Evolutionary conservation across 768 basidiomycete species (phyloP).

Genomic region (Scleroderma citrinum): DNA sequence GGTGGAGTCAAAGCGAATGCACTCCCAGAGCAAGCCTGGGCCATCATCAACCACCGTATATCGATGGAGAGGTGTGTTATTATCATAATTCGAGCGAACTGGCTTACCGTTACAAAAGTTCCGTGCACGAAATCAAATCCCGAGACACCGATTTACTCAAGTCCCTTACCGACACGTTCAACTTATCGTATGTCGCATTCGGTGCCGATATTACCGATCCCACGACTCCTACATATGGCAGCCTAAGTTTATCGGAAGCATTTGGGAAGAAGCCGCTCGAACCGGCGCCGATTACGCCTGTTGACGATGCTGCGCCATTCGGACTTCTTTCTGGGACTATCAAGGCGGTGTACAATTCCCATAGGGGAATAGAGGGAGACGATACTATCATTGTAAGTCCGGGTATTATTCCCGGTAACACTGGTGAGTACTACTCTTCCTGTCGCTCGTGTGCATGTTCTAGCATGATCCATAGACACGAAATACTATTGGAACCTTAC

Average conservation of each 20-base stretch:
- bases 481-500: conserved; percentile 42
- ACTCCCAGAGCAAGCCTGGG: conserved; percentile 67
- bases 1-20: conserved; percentile 74
- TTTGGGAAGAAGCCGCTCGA: conserved; percentile 44
- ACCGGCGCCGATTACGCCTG: conserved; percentile 62
- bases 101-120: conserved; percentile 13
- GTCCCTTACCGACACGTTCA: conserved; percentile 44
- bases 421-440: conserved; percentile 20
- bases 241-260: conserved; percentile 44
- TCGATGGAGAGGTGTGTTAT: conserved; percentile 49
- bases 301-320: conserved; percentile 33
- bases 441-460: background rate
- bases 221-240: conserved; percentile 35
- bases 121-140: conserved; percentile 38
- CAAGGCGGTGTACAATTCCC: conserved; percentile 52
- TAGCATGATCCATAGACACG: conserved; percentile 30
- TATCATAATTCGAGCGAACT: background rate
- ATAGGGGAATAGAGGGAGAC: conserved; percentile 34
- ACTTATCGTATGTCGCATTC: conserved; percentile 57
- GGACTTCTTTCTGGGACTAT: conserved; percentile 57
- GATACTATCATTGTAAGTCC: conserved; percentile 38
- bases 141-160: conserved; percentile 40
- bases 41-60: conserved; percentile 69
- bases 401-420: conserved; percentile 57
- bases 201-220: conserved; percentile 34